Conservation (phyloP, 768 basidiomycete genomes). For the Leucosporidium scottii region DNA sequence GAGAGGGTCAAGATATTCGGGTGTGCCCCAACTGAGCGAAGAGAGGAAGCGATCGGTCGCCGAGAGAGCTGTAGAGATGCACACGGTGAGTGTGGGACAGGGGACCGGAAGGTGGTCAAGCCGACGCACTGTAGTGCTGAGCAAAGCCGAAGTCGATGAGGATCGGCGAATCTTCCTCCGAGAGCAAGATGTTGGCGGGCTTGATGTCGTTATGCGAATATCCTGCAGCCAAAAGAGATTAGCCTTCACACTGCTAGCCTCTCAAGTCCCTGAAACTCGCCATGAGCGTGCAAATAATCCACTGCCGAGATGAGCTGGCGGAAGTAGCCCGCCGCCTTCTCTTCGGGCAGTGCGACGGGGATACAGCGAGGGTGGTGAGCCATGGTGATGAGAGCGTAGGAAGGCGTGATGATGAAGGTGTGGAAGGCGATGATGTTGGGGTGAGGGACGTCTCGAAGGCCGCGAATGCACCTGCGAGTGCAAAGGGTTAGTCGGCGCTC, state of each 20-base stretch:
- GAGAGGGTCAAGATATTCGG: slow-evolving; percentile 90
- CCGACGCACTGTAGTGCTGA: slow-evolving; percentile 55
- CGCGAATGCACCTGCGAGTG: slow-evolving; percentile 56
- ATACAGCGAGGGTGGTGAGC: slow-evolving; percentile 42
- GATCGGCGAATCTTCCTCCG: slow-evolving; percentile 60
- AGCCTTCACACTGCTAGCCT: not conserved
- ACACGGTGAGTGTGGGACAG: no score
- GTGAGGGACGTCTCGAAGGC: slow-evolving; percentile 75
- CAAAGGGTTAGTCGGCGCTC: not conserved
- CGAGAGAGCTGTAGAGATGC: not conserved
- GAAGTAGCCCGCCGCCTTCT: slow-evolving; percentile 73
- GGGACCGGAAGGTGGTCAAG: no score
- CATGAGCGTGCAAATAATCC: slow-evolving; percentile 68
- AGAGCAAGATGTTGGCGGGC: slow-evolving; percentile 86
- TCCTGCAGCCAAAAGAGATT: slow-evolving; percentile 41
- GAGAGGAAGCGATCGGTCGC: slow-evolving; percentile 27
- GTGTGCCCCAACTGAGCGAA: slow-evolving; percentile 57
- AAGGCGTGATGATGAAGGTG: slow-evolving; percentile 52
- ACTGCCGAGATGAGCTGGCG: slow-evolving; percentile 70
- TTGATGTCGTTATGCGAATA: slow-evolving; percentile 93
- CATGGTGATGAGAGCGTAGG: slow-evolving; percentile 20
- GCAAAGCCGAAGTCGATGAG: slow-evolving; percentile 97
- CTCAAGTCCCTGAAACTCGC: not conserved
- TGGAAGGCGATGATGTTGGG: slow-evolving; percentile 89
- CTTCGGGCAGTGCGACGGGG: slow-evolving; percentile 78